phyloP scores from a whole-genome alignment of 2,329 filamentous ascomycete genomes.

The Aspergillus melleus region DNA sequence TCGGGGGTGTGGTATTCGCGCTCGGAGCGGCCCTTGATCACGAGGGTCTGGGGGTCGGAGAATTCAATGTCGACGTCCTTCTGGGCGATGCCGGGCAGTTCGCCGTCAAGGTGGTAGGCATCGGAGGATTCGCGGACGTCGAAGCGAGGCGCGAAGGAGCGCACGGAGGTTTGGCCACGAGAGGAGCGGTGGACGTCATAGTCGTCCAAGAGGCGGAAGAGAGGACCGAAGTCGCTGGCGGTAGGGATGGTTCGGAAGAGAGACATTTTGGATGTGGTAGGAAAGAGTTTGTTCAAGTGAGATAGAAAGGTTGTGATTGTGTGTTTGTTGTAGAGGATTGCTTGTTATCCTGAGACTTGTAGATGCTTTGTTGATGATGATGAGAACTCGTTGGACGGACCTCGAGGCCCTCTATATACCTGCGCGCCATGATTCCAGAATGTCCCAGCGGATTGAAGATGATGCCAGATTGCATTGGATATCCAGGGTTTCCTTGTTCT shows the following conservation, averaged over 20 bases:
- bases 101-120: conserved; percentile 48
- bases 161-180: conserved; percentile 22
- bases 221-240: conserved; percentile 41
- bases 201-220: conserved; percentile 51
- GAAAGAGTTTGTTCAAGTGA: background rate
- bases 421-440: conserved; percentile 14
- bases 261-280: conserved; percentile 31
- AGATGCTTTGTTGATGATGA: conserved; percentile 6
- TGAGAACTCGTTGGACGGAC: conserved; percentile 8
- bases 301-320: background rate
- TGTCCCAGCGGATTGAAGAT: conserved; percentile 5
- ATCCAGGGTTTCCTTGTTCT: background rate
- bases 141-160: conserved; percentile 45
- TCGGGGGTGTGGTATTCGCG: conserved; percentile 34
- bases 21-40: conserved; percentile 46
- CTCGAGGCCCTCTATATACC: conserved; percentile 21
- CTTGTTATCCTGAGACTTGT: background rate
- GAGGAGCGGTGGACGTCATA: conserved; percentile 38
- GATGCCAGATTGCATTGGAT: conserved; percentile 1
- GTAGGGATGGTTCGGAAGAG: conserved; percentile 32
- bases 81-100: conserved; percentile 49
- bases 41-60: conserved; percentile 46
- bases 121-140: conserved; percentile 48
- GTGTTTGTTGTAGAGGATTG: conserved; percentile 1
- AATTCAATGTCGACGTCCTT: conserved; percentile 50